These are phyloP conservation scores for Acacia crassicarpa DNA, from an alignment of 306 rosid species.

Conservation along the genomic window DNA sequence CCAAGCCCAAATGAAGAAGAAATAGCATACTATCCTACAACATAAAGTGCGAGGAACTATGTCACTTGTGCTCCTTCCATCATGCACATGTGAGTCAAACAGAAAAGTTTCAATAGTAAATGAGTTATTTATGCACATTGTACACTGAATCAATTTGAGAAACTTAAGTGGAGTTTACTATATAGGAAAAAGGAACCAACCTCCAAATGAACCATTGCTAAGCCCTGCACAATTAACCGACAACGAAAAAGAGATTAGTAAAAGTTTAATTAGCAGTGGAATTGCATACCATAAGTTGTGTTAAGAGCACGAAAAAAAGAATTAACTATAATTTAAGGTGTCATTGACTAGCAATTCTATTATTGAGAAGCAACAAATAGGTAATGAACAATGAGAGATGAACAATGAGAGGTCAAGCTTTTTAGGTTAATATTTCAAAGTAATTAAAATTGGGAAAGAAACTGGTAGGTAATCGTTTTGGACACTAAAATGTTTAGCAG, in stretches of 20 bases:
- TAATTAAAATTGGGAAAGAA: not conserved
- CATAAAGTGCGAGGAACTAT: conserved; percentile 11
- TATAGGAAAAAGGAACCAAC: conserved; percentile 49
- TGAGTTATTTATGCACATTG: not conserved
- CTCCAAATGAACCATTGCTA: conserved; percentile 84
- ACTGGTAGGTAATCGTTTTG: not conserved
- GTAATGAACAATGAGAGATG: not conserved
- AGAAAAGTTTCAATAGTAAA: not conserved
- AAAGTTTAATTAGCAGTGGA: not conserved
- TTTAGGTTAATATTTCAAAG: not conserved
- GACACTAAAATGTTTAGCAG: not conserved
- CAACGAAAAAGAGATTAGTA: conserved; percentile 37
- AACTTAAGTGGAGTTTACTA: not conserved
- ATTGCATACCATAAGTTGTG: not conserved
- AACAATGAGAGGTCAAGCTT: not conserved
- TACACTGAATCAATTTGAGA: not conserved
- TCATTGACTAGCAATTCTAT: conserved; percentile 5
- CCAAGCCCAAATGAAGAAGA: not conserved
- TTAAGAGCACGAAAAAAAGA: not conserved
- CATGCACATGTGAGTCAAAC: not conserved
- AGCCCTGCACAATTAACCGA: conserved; percentile 64
- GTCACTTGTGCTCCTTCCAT: not conserved
- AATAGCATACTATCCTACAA: not conserved
- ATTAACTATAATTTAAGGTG: not conserved
- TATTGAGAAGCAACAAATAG: conserved; percentile 3